phyloP scores from a whole-genome alignment of 2,329 filamentous ascomycete genomes.

The Cytospora piceae region DNA sequence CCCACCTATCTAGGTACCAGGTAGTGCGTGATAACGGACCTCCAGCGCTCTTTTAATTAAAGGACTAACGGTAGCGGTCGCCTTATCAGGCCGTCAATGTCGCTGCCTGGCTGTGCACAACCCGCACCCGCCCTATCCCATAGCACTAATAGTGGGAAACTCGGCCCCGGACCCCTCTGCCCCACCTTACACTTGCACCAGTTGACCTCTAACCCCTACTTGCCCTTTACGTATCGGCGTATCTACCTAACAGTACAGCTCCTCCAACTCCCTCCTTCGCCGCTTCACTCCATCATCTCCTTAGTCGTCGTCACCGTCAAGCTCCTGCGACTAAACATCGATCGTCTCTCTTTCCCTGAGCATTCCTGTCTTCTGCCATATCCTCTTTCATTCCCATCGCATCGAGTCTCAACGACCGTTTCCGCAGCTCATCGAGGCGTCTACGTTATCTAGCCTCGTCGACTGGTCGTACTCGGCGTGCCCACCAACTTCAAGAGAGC shows the following conservation, averaged over 20 bases:
- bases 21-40: background rate
- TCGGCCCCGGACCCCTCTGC: constrained; percentile 6
- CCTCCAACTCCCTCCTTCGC: constrained; percentile 2
- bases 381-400: background rate
- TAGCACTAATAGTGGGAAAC: constrained; percentile 7
- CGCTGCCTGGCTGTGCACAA: constrained; percentile 15
- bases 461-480: constrained; percentile 6
- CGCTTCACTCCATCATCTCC: background rate
- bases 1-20: background rate
- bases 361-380: background rate
- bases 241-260: background rate
- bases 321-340: background rate
- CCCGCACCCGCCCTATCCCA: background rate
- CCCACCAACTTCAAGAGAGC: constrained; percentile 6
- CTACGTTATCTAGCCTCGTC: constrained; percentile 6
- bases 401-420: background rate
- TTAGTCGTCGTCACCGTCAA: background rate
- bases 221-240: background rate
- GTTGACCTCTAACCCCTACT: constrained; percentile 1
- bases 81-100: constrained; percentile 6
- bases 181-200: constrained; percentile 12
- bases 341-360: background rate
- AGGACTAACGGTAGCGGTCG: background rate
- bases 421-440: background rate
- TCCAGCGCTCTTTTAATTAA: background rate